Evolutionary conservation across 805 yeast genomes (phyloP), one percentile per base, ranked within the genome.

Genomic region (Cyberlindnera veronae): DNA sequence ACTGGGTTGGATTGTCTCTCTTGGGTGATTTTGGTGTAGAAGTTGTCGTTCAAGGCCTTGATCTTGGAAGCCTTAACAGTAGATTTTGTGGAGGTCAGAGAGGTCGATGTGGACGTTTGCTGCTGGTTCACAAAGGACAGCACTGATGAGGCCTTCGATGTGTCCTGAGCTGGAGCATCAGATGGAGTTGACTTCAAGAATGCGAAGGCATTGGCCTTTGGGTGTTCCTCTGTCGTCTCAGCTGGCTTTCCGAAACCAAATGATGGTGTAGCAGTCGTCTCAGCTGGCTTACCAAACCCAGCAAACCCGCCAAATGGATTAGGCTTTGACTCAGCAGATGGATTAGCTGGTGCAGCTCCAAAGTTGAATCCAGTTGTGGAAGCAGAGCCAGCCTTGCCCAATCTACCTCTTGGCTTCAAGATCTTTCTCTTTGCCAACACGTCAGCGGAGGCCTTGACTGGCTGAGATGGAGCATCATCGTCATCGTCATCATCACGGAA

Each of bases 351-450:
- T 10, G 26, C 30, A 13, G 39, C 21, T 18, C 44, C 46, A 32
- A 44, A 44, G 11, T 37, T 29, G 38, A 41, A 32, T 1, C 40
- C 41, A 17, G 50, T 19, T n/a, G 40, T 32, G 11, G 28, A 14
- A 21, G 47, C 32, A 7, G 39, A 22, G 13, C 39, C 44, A 12
- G 41, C 24, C 27, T 46, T 51, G 6, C 57, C 57, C 45, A 64
- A 50, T 55, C 71, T 72, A 18, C 66, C 62, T 53, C 66, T 71
- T 13, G 84, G 83, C 54, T 73, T 68, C 20, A 85, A 73, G 42
- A 86, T 84, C 65, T 79, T 83, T 54, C 96, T 70, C 41, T 65
- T 71, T 20, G 88, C 76, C 73, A 88, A 61, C 6, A 77, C 79
- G 5, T 71, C 78, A 3, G 74, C 68, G 2, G 84, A 69, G 0